These are phyloP conservation scores for Hamamelis virginiana DNA, from an alignment of 164 flowering plant genomes.

Conservation along the genomic window DNA sequence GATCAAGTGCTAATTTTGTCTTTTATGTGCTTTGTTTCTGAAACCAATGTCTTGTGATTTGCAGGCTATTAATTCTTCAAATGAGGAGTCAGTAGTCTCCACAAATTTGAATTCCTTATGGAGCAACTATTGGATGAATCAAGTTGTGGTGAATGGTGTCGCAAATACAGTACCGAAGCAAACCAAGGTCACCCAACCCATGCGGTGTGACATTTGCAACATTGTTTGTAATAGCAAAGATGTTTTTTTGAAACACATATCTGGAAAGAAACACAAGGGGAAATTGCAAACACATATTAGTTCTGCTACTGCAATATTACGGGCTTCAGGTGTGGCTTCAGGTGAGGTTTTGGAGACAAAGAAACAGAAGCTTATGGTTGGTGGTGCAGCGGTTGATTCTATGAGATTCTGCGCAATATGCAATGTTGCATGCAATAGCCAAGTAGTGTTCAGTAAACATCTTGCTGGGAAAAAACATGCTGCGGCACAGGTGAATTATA, in stretches of 20 bases:
- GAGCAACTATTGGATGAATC: constrained; percentile 1
- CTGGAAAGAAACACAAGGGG: constrained; percentile 23
- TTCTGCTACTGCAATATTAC: not conserved
- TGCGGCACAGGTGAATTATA: constrained; percentile 22
- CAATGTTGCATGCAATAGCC: constrained; percentile 29
- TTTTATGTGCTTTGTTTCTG: not conserved
- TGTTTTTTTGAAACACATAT: constrained; percentile 17
- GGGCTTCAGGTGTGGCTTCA: not conserved
- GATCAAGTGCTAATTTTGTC: not conserved
- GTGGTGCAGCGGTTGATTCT: constrained; percentile 15
- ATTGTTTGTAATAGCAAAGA: constrained; percentile 24
- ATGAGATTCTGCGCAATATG: constrained; percentile 23
- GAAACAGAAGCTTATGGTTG: constrained; percentile 10
- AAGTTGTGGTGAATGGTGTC: constrained; percentile 6
- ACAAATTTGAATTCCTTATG: constrained; percentile 3
- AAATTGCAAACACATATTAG: constrained; percentile 9
- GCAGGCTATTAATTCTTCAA: constrained; percentile 5
- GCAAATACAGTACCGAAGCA: not conserved
- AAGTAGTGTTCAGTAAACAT: constrained; percentile 19
- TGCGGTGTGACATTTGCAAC: constrained; percentile 28
- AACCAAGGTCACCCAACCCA: constrained; percentile 4
- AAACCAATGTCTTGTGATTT: constrained; percentile 1
- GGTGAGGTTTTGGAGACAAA: constrained; percentile 15
- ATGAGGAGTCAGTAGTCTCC: constrained; percentile 5
- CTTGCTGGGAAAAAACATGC: constrained; percentile 29